Evolutionary conservation across 176 grass and related monocot genomes (phyloP).

Genomic region (Eragrostis nindensis): DNA sequence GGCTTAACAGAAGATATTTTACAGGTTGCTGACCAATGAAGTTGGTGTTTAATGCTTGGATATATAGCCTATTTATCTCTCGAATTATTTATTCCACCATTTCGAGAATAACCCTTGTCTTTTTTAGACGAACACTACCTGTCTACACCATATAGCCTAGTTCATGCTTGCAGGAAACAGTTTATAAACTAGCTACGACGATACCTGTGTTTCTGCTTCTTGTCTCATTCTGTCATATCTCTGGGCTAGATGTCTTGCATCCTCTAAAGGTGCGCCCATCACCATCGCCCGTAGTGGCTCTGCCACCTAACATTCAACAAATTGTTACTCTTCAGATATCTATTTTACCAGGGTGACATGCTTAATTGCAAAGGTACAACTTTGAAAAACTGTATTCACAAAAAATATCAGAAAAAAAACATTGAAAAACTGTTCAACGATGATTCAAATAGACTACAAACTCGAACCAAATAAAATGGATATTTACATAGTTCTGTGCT

Average conservation of each 20-base stretch:
- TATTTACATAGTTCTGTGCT: background rate
- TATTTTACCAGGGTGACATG: background rate
- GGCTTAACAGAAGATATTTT: background rate
- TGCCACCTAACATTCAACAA: conserved; percentile 68
- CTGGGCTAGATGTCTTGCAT: conserved; percentile 94
- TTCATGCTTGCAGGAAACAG: background rate
- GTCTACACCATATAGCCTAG: background rate
- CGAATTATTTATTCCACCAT: conserved; percentile 15
- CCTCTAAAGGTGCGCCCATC: conserved; percentile 88
- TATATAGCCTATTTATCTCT: background rate
- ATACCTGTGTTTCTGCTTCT: conserved; percentile 95
- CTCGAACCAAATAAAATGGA: conserved; percentile 2
- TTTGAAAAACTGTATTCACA: background rate
- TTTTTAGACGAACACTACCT: conserved; percentile 3
- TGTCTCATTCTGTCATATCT: conserved; percentile 93
- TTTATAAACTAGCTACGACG: background rate
- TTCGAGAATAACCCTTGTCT: background rate
- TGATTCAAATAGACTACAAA: background rate
- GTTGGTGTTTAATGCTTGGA: background rate
- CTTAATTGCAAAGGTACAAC: conserved; percentile 4
- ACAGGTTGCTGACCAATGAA: background rate
- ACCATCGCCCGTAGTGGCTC: conserved; percentile 97
- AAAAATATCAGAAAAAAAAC: too few relatives aligned
- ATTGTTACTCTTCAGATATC: background rate
- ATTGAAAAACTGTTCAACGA: background rate